Percentiles rank a stretch among this genome's conserved stretches.
Evolutionary conservation across 2,329 filamentous ascomycete genomes (phyloP).

Genomic region (Lecanicillium sp.): DNA sequence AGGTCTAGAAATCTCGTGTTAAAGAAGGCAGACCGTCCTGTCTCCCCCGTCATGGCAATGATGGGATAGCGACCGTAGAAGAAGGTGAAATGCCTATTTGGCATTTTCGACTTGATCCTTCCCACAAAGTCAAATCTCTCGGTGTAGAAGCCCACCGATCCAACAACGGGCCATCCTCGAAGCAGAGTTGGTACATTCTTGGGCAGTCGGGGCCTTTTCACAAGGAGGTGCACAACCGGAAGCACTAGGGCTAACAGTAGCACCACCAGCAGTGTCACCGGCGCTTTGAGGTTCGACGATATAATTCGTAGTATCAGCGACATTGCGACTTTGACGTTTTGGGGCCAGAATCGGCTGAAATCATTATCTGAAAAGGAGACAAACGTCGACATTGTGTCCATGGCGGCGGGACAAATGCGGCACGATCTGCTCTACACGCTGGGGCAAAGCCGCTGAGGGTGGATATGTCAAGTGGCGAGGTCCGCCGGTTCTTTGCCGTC

Average conservation of each 20-base stretch:
- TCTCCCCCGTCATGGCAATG: conserved; percentile 34
- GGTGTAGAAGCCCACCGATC: conserved; percentile 37
- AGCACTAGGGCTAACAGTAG: conserved; percentile 23
- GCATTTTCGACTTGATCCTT: conserved; percentile 19
- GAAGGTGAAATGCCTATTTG: conserved; percentile 39
- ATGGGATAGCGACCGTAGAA: conserved; percentile 36
- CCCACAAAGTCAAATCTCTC: conserved; percentile 35
- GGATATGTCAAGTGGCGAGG: too few species aligned
- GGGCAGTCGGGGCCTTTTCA: conserved; percentile 15
- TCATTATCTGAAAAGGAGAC: too few species aligned
- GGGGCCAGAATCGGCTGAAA: too few species aligned
- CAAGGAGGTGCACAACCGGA: conserved; percentile 16
- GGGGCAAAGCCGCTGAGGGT: too few species aligned
- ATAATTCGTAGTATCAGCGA: too few species aligned
- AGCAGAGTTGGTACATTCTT: conserved; percentile 16
- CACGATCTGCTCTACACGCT: too few species aligned
- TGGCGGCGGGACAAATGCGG: too few species aligned
- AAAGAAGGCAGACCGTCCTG: conserved; percentile 34
- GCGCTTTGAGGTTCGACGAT: too few species aligned
- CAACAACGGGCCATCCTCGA: conserved; percentile 31
- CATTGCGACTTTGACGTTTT: too few species aligned
- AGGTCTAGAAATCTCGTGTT: conserved; percentile 37
- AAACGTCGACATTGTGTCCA: too few species aligned
- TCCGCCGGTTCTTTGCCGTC: too few species aligned
- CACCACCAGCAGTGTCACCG: conserved; percentile 23